Percentiles rank a stretch among this genome's conserved stretches.
Evolutionary conservation across 139 green algal genomes (phyloP).

Genomic region (Coelastrella sp.): DNA sequence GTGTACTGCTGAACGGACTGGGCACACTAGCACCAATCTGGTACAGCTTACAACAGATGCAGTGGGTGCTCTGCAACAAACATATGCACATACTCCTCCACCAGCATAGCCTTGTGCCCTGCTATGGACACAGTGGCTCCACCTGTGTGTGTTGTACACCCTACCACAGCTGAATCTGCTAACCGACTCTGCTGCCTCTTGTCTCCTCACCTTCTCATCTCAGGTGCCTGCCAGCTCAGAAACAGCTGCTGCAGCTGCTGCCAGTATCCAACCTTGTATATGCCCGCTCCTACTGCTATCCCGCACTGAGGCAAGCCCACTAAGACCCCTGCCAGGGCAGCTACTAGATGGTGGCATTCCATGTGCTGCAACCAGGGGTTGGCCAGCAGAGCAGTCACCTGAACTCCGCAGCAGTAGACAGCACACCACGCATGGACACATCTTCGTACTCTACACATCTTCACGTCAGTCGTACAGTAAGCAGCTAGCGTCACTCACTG

Average conservation of each 20-base stretch:
- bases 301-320: neutral
- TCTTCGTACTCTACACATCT: neutral
- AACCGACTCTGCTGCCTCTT: no score
- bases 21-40: neutral
- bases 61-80: no score
- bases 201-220: constrained; percentile 46
- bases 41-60: no score
- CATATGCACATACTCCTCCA: no score
- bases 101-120: no score
- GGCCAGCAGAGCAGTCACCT: constrained; percentile 49
- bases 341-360: constrained; percentile 49
- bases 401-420: neutral
- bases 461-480: no score
- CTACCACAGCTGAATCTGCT: no score
- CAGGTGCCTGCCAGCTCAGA: constrained; percentile 8
- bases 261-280: constrained; percentile 3
- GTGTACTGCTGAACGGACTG: no score
- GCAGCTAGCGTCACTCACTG: no score
- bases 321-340: constrained; percentile 8
- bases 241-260: constrained; percentile 48
- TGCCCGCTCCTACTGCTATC: constrained; percentile 22
- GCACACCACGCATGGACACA: neutral
- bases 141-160: no score
- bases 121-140: no score
- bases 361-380: constrained; percentile 53